These are phyloP conservation scores for Clarireedia homoeocarpa DNA, from an alignment of 2,329 filamentous ascomycete genomes.

Conservation along the genomic window DNA sequence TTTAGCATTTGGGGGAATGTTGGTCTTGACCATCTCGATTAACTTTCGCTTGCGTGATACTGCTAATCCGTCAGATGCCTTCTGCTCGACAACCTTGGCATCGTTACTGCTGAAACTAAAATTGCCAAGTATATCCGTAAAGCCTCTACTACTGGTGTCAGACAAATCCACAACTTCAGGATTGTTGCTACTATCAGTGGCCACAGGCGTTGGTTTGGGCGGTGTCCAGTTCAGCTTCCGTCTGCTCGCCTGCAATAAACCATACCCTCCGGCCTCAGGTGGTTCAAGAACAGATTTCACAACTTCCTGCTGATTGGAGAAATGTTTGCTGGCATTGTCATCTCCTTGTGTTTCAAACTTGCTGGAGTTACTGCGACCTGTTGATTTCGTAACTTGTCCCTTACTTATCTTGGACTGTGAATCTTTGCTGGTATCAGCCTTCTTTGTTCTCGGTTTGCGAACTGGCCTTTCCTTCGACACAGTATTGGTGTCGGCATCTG, in stretches of 20 bases:
- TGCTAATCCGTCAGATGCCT: slow-evolving; percentile 5
- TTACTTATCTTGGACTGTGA: slow-evolving; percentile 29
- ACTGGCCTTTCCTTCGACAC: slow-evolving; percentile 5
- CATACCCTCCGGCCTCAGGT: slow-evolving; percentile 13
- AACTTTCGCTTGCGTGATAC: slow-evolving; percentile 47
- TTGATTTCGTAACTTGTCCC: slow-evolving; percentile 30
- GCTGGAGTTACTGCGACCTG: slow-evolving; percentile 10
- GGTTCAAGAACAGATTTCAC: neutral
- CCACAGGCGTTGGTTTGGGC: slow-evolving; percentile 35
- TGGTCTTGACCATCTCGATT: slow-evolving; percentile 41
- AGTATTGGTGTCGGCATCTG: slow-evolving; percentile 1
- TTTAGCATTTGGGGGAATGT: slow-evolving; percentile 7
- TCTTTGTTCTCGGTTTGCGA: slow-evolving; percentile 20
- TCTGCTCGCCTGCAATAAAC: slow-evolving; percentile 37
- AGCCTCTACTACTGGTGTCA: slow-evolving; percentile 16
- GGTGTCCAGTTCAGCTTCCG: slow-evolving; percentile 64
- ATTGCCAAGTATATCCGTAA: slow-evolving; percentile 32
- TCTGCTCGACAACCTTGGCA: slow-evolving; percentile 10
- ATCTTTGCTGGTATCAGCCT: slow-evolving; percentile 14
- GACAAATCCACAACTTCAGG: neutral
- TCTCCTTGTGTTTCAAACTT: slow-evolving; percentile 14
- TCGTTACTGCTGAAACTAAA: slow-evolving; percentile 33
- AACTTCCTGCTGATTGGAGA: neutral
- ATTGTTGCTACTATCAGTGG: neutral
- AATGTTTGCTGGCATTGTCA: slow-evolving; percentile 3